Evolutionary conservation across 148 eudicot species (phyloP).

Genomic region (Amaranthus hypochondriacus): DNA sequence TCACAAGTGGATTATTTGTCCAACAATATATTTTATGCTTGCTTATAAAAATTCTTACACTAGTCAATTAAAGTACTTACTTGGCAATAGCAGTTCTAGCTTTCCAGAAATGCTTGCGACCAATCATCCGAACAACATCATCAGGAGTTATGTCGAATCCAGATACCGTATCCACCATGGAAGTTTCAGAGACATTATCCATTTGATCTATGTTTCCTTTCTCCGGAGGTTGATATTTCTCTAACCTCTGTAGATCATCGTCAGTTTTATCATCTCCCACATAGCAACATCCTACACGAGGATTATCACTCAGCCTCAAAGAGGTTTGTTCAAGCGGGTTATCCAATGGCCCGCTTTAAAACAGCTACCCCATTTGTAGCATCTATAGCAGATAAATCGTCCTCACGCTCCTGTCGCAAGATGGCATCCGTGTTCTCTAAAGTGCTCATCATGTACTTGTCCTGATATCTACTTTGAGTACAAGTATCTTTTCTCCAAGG

Average conservation of each 20-base stretch:
- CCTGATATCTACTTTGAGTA: slow-evolving; percentile 23
- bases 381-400: slow-evolving; percentile 18
- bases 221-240: slow-evolving; percentile 24
- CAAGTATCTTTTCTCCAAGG: slow-evolving; percentile 24
- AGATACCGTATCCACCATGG: slow-evolving; percentile 56
- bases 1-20: no score
- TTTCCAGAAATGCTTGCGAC: slow-evolving; percentile 90
- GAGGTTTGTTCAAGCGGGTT: slow-evolving; percentile 14
- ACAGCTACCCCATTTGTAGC: slow-evolving; percentile 25
- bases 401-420: slow-evolving; percentile 24
- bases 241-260: slow-evolving; percentile 29
- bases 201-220: slow-evolving; percentile 39
- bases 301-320: slow-evolving; percentile 22
- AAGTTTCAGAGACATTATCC: slow-evolving; percentile 67
- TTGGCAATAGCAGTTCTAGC: slow-evolving; percentile 82
- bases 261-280: slow-evolving; percentile 25
- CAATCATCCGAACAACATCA: slow-evolving; percentile 74
- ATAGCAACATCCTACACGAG: slow-evolving; percentile 24
- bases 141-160: slow-evolving; percentile 68
- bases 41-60: background rate
- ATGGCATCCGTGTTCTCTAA: slow-evolving; percentile 19
- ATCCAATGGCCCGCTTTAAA: slow-evolving; percentile 24
- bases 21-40: no score
- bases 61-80: slow-evolving; percentile 39
- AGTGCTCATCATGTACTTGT: slow-evolving; percentile 18